phyloP scores from a whole-genome alignment of 257 asterid species.

The Primulina eburnea region DNA sequence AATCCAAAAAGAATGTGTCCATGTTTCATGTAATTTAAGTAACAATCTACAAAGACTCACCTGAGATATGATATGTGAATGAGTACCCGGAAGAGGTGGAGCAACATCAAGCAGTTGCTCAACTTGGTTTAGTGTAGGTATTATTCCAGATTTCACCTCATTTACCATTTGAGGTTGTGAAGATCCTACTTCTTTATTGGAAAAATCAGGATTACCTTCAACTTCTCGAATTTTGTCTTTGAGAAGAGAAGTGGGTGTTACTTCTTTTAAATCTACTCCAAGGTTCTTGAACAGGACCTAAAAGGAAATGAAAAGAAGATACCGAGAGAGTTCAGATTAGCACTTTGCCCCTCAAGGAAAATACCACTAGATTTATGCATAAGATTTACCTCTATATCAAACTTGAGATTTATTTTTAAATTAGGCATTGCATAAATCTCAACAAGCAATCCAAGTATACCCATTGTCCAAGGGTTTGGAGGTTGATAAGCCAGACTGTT shows the following conservation, averaged over 20 bases:
- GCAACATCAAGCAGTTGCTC: conserved; percentile 68
- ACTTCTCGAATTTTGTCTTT: conserved; percentile 78
- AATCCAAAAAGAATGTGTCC: neutral
- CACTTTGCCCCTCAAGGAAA: neutral
- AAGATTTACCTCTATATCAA: conserved; percentile 84
- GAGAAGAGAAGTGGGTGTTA: conserved; percentile 77
- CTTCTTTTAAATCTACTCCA: conserved; percentile 85
- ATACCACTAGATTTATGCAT: neutral
- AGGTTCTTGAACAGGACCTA: conserved; percentile 95
- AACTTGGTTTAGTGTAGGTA: conserved; percentile 63
- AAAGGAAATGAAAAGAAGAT: conserved; percentile 24
- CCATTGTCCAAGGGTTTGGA: conserved; percentile 99
- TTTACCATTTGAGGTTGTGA: conserved; percentile 61
- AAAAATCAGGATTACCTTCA: conserved; percentile 97
- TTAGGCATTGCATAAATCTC: conserved; percentile 97
- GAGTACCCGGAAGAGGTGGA: conserved; percentile 63
- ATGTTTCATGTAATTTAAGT: neutral
- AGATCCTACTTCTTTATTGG: conserved; percentile 74
- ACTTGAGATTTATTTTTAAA: conserved; percentile 94
- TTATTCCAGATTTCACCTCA: conserved; percentile 69
- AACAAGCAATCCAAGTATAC: conserved; percentile 82
- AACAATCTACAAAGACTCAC: conserved; percentile 34
- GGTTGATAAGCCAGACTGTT: conserved; percentile 94
- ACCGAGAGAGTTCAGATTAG: conserved; percentile 10
- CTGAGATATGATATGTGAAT: conserved; percentile 65